Base-by-base conservation (phyloP, 495 filamentous ascomycete species). In the Endocarpon pusillum region DNA sequence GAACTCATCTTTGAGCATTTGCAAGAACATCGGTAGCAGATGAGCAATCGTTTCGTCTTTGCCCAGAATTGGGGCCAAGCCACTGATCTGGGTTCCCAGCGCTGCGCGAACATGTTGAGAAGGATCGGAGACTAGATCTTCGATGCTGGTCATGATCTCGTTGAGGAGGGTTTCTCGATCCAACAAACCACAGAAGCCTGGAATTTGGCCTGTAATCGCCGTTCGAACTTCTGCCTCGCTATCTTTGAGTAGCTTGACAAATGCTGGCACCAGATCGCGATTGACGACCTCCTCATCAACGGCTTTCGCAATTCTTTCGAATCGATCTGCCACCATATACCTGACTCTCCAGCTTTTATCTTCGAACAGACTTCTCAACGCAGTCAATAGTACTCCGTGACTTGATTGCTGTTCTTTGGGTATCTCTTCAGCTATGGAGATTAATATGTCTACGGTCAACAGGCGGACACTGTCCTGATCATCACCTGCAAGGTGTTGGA, bases 1-100 rank as follows among this genome's bases (percentile, higher is more conserved):
- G 57, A 94, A 96, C 47, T 97, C 89, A 52, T 97, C 89, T 61
- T 97, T 97, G 32, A 97, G 75, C 89, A 97, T 97, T 51, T 91
- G 81, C 23, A 96, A 67, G 59, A 97, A 97, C 91, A 97, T 97
- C 23, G 89, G 89, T 25, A 97, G 73, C 39, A 97, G 79, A 47
- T 96, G 89, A 37, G 85, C 71, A 41, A 93, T 96, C 23, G 89
- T 97, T 54, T 97, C 84, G 47, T 97, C 83, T 59, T 94, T 96
- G 53, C 89, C 89, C 42, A 97, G 69, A 37, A 97, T 94, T 3
- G 89, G 89, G 19, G 89, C 89, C 45, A 97, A 74, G 11, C 89
- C 89, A 54, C 85, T 94, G 52, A 97, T 93, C 52, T 96, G 89
- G 29, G 84, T 94, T 34, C 86, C 89, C 38, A 97, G 70, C 32